Evolutionary conservation across 1,284 basidiomycete species (phyloP).

Genomic region (Coniferiporia weirii): DNA sequence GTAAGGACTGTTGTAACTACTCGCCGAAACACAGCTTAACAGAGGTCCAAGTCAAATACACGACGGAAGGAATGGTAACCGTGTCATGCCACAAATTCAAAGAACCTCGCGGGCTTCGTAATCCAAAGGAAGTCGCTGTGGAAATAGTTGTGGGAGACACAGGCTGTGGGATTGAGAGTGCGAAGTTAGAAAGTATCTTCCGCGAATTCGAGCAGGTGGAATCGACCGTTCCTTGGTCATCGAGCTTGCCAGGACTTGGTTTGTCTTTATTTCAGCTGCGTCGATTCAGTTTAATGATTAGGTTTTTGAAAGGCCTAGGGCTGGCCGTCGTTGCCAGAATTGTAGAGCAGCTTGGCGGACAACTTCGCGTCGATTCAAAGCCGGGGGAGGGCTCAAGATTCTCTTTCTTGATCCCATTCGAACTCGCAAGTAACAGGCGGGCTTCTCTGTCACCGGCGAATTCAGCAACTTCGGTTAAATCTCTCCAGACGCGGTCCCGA

Average conservation of each 20-base stretch:
- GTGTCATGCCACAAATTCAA: constrained; percentile 55
- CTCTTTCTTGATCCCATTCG: constrained; percentile 64
- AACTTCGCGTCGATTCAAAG: constrained; percentile 75
- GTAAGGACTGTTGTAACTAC: constrained; percentile 34
- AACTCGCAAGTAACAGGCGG: constrained; percentile 22
- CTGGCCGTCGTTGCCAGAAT: constrained; percentile 82
- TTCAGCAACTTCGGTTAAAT: constrained; percentile 19
- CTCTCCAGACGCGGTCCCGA: not conserved
- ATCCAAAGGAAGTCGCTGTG: constrained; percentile 48
- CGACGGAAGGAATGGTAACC: constrained; percentile 56
- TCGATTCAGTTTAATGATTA: not conserved
- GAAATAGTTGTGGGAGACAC: constrained; percentile 77
- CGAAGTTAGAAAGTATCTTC: constrained; percentile 79
- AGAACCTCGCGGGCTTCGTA: constrained; percentile 48
- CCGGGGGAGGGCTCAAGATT: constrained; percentile 69
- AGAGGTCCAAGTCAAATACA: constrained; percentile 66
- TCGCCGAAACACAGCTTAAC: constrained; percentile 5
- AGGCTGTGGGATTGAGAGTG: constrained; percentile 69
- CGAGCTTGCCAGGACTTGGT: constrained; percentile 48
- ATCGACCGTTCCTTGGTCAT: constrained; percentile 37
- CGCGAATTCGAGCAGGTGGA: constrained; percentile 85
- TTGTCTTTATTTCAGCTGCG: constrained; percentile 19
- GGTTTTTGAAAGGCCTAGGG: constrained; percentile 43
- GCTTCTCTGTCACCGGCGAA: constrained; percentile 17
- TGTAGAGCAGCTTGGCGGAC: constrained; percentile 75